Evolutionary conservation across 306 rosid species (phyloP).

Genomic region (Comarum palustre): DNA sequence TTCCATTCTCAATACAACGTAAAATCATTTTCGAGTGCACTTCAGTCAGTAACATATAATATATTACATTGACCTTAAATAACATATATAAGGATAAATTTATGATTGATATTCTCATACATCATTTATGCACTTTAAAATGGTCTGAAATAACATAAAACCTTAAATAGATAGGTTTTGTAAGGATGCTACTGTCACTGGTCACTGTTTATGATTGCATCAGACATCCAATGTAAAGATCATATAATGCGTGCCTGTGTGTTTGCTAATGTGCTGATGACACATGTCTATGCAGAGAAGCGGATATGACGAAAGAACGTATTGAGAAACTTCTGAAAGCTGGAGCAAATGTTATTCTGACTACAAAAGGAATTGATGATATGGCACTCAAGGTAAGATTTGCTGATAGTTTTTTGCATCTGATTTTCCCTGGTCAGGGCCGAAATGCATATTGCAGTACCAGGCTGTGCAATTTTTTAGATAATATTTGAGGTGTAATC

Average conservation of each 20-base stretch:
- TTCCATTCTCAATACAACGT: neutral
- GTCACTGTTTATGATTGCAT: neutral
- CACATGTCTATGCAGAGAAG: constrained; percentile 51
- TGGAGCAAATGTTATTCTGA: constrained; percentile 94
- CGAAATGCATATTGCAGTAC: neutral
- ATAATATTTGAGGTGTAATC: neutral
- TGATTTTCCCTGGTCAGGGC: neutral
- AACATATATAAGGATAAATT: no score
- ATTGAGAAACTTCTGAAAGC: constrained; percentile 84
- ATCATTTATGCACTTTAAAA: neutral
- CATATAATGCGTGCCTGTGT: neutral
- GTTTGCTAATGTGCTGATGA: neutral
- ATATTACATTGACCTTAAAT: no score
- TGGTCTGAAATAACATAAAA: no score
- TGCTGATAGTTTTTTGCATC: constrained; percentile 15
- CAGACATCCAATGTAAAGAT: neutral
- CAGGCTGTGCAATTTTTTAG: neutral
- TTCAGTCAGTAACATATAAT: neutral
- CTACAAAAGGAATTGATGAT: constrained; percentile 97
- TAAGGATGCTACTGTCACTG: neutral
- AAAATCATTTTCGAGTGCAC: neutral
- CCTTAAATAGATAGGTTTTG: constrained; percentile 3
- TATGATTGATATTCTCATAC: neutral
- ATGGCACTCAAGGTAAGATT: constrained; percentile 85
- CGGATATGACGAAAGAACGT: constrained; percentile 94